Evolutionary conservation across 2,329 filamentous ascomycete genomes (phyloP).

Genomic region (Dryadomyces quercivorus): DNA sequence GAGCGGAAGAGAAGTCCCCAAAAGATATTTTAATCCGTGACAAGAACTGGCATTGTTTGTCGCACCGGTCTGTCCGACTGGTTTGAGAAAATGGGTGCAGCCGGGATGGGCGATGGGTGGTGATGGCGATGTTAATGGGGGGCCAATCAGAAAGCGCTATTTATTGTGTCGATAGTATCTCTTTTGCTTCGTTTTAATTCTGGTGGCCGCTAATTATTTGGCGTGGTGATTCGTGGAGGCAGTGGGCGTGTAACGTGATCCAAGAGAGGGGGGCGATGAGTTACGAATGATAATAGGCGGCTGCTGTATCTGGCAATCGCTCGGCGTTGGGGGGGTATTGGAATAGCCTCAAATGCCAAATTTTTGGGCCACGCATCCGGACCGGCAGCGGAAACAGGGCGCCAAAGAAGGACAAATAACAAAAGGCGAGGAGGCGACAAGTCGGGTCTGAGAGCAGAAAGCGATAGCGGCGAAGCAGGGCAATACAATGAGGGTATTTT

Average conservation of each 20-base stretch:
- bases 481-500: conserved; percentile 24
- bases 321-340: neutral
- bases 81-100: neutral
- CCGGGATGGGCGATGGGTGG: neutral
- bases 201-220: neutral
- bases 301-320: neutral
- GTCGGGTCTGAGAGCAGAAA: conserved; percentile 14
- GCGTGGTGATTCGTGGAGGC: neutral
- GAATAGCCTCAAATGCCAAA: conserved; percentile 8
- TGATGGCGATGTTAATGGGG: neutral
- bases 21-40: neutral
- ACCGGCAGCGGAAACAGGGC: neutral
- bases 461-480: conserved; percentile 17
- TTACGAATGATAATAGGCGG: neutral
- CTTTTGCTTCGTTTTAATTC: conserved; percentile 1
- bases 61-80: neutral
- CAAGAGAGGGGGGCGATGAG: neutral
- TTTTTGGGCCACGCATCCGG: neutral
- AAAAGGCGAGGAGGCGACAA: conserved; percentile 11
- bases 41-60: neutral
- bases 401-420: conserved; percentile 1
- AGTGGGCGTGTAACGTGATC: neutral
- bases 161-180: neutral
- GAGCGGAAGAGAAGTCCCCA: neutral
- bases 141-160: conserved; percentile 1